Base-by-base conservation (phyloP, 352 stramenopile genomes). In the Aphanomyces euteiches region DNA sequence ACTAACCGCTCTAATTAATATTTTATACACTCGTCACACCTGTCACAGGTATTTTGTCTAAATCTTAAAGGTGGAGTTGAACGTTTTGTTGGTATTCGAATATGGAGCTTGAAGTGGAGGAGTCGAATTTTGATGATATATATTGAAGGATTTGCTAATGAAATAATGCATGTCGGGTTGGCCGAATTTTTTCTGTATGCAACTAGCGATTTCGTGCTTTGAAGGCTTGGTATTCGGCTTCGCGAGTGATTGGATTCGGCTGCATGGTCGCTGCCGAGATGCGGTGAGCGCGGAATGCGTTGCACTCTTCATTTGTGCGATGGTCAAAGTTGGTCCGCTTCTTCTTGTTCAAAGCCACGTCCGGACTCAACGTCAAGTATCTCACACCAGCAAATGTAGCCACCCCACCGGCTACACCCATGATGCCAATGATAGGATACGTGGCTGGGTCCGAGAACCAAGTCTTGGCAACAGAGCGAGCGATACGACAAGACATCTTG, bases 331-430 rank as follows among this genome's bases (percentile, higher is more conserved):
- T 15, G 60, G 15, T 59, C 6, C 60, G 60, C 5, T 36, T 13
- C 47, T 67, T 41, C 47, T 67, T 67, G 60, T 19, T 67, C 37
- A 67, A 64, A 5, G 60, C 28, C 60, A 67, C 60, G 34, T 67
- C 60, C 28, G 60, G 60, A 41, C 60, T 67, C 12, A 41, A 34
- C 19, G 15, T 13, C 6, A 67, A 8, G 47, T 67, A 67, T 6
- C 60, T n/a, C 5, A 57, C 47, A 19, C 60, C 60, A 15, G 50
- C 15, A n/a, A 57, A 67, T 5, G 60, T 67, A 5, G 60, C 60
- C 60, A 67, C 56, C 21, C 34, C 34, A 5, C 15, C 60, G 19
- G 56, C 56, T n/a, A 63, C 39, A 21, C 13, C 34, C 12, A 63
- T 63, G 56, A 63, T 63, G 56, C 56, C 56, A 40, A 63, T 63